Percentiles rank a stretch among this genome's conserved stretches.
These are phyloP conservation scores for Yamadazyma jaroonii DNA, from an alignment of 1,139 yeast genomes.

Conservation along the genomic window DNA sequence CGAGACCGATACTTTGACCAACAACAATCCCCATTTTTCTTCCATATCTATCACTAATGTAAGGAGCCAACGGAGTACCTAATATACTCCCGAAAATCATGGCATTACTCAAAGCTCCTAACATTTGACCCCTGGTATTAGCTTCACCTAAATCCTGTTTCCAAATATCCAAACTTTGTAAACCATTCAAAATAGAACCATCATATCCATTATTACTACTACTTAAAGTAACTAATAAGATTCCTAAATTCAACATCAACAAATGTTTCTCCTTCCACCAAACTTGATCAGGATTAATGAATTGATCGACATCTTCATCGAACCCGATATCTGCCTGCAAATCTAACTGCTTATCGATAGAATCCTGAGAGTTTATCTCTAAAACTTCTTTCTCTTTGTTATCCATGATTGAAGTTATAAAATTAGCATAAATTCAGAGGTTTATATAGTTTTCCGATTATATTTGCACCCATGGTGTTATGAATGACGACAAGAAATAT, in stretches of 20 bases:
- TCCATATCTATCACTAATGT: slow-evolving; percentile 26
- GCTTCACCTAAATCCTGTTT: slow-evolving; percentile 35
- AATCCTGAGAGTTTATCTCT: neutral
- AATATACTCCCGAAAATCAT: slow-evolving; percentile 19
- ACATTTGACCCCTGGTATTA: slow-evolving; percentile 38
- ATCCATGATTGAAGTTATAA: neutral
- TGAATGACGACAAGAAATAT: no score
- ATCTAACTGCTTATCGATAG: slow-evolving; percentile 4
- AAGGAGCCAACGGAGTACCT: slow-evolving; percentile 17
- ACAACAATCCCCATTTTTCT: slow-evolving; percentile 28
- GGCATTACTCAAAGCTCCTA: slow-evolving; percentile 42
- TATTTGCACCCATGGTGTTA: no score
- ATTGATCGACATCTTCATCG: slow-evolving; percentile 20
- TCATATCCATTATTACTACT: slow-evolving; percentile 36
- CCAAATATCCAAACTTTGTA: slow-evolving; percentile 44
- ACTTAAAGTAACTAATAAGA: slow-evolving; percentile 32
- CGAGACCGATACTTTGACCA: slow-evolving; percentile 22
- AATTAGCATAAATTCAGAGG: neutral
- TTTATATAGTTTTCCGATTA: neutral
- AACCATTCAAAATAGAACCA: slow-evolving; percentile 43
- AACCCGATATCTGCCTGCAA: slow-evolving; percentile 11
- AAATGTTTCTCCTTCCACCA: slow-evolving; percentile 57
- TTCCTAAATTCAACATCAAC: slow-evolving; percentile 35
- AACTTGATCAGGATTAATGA: slow-evolving; percentile 56
- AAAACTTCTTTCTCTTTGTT: neutral